A percentile compares a stretch with the other conserved stretches of the same genome.
Evolutionary conservation across 352 stramenopile species (phyloP).

Genomic region (Albugo laibachii): DNA sequence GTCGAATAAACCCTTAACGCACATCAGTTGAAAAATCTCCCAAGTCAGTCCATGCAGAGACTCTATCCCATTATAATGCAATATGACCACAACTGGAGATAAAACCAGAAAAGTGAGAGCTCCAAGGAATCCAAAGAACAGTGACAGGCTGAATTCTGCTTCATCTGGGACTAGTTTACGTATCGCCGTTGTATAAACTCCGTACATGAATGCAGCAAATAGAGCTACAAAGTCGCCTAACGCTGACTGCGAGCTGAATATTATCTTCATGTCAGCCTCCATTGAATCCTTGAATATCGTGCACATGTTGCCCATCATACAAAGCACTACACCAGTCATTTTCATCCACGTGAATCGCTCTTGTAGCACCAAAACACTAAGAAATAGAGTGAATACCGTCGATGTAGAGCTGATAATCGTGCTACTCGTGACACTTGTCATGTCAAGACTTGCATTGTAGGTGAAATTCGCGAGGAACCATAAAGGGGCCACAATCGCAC

Average conservation of each 20-base stretch:
- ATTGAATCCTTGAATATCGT: constrained; percentile 57
- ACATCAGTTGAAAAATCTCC: constrained; percentile 68
- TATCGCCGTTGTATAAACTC: constrained; percentile 85
- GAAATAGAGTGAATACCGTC: constrained; percentile 85
- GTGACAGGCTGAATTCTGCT: constrained; percentile 73
- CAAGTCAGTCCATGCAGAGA: constrained; percentile 29
- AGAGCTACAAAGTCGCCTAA: constrained; percentile 43
- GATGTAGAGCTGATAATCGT: constrained; percentile 90
- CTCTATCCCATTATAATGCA: constrained; percentile 40
- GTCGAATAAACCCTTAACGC: constrained; percentile 83
- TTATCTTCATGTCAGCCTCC: constrained; percentile 3
- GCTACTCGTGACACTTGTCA: constrained; percentile 85
- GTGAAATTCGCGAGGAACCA: constrained; percentile 91
- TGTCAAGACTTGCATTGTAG: constrained; percentile 84
- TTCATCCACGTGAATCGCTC: constrained; percentile 73
- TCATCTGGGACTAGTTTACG: constrained; percentile 58
- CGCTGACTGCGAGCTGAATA: not conserved
- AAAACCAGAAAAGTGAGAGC: constrained; percentile 77
- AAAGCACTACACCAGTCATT: constrained; percentile 64
- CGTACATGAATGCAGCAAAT: constrained; percentile 81
- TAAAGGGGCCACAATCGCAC: constrained; percentile 70
- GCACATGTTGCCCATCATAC: constrained; percentile 72
- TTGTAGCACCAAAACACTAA: constrained; percentile 61
- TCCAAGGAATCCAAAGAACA: constrained; percentile 90
- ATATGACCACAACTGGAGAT: constrained; percentile 29